Conservation (phyloP, 2,329 filamentous ascomycete genomes). For the Fusarium miscanthi region DNA sequence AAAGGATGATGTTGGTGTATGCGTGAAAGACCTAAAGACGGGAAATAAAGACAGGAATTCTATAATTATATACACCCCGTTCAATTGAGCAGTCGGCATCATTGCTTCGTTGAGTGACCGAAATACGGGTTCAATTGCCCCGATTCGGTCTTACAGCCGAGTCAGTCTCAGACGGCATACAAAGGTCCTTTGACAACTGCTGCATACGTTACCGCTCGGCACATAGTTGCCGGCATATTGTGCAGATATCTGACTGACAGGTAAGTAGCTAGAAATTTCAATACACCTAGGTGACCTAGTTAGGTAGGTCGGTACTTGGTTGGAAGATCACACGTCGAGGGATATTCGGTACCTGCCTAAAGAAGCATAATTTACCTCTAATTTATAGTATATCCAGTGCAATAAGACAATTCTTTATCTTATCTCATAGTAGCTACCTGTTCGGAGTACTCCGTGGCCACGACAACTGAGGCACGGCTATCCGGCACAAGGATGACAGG, state of each 20-base stretch:
- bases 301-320: background rate
- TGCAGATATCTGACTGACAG: background rate
- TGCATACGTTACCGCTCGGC: background rate
- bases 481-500: background rate
- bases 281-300: background rate
- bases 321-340: background rate
- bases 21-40: background rate
- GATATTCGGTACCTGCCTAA: background rate
- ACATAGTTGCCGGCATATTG: constrained; percentile 2
- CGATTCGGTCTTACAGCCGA: background rate
- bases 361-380: background rate
- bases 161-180: background rate
- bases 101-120: background rate
- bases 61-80: too few relatives aligned
- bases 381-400: too few relatives aligned
- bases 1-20: background rate
- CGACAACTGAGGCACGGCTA: background rate
- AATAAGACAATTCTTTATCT: background rate
- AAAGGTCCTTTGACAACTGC: background rate
- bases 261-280: background rate
- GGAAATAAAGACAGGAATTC: too few relatives aligned
- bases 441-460: too few relatives aligned
- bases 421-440: background rate
- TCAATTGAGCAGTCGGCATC: background rate
- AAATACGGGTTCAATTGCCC: background rate